phyloP scores from a whole-genome alignment of 2,329 filamentous ascomycete species.

The Bimuria novae-zelandiae region DNA sequence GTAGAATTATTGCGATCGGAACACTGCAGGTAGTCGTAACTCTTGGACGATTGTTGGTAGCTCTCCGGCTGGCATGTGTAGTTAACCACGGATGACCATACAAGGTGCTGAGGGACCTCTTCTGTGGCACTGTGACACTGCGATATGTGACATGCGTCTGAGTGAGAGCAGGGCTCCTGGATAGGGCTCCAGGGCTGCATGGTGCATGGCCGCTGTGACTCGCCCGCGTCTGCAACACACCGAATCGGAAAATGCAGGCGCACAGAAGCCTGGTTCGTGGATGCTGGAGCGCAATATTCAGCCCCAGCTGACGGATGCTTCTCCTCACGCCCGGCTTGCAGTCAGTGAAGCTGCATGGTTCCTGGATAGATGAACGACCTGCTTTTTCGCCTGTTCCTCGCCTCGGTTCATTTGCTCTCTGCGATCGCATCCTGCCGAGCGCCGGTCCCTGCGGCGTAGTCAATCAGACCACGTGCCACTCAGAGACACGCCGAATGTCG shows the following conservation, averaged over 20 bases:
- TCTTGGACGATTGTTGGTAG: too few relatives aligned
- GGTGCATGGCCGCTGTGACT: slow-evolving; percentile 3
- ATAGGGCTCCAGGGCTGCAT: background rate
- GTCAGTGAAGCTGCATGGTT: background rate
- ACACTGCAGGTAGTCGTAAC: too few relatives aligned
- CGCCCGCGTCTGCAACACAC: background rate
- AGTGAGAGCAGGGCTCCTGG: background rate
- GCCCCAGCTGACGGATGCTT: background rate
- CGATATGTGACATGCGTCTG: background rate
- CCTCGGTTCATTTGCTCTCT: background rate
- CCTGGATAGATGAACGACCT: background rate
- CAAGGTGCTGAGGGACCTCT: background rate
- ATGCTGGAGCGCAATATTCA: background rate
- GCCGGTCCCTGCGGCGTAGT: background rate
- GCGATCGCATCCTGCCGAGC: slow-evolving; percentile 3
- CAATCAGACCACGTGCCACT: background rate
- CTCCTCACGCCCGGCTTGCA: background rate
- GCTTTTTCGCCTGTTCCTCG: background rate
- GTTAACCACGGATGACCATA: too few relatives aligned
- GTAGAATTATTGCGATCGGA: too few relatives aligned
- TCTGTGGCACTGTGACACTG: background rate
- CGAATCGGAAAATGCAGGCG: background rate
- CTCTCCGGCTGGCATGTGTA: too few relatives aligned
- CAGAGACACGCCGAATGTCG: background rate
- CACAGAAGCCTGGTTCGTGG: slow-evolving; percentile 1